Evolutionary conservation across 495 filamentous ascomycete genomes (phyloP).

Genomic region (Neurospora sp.): DNA sequence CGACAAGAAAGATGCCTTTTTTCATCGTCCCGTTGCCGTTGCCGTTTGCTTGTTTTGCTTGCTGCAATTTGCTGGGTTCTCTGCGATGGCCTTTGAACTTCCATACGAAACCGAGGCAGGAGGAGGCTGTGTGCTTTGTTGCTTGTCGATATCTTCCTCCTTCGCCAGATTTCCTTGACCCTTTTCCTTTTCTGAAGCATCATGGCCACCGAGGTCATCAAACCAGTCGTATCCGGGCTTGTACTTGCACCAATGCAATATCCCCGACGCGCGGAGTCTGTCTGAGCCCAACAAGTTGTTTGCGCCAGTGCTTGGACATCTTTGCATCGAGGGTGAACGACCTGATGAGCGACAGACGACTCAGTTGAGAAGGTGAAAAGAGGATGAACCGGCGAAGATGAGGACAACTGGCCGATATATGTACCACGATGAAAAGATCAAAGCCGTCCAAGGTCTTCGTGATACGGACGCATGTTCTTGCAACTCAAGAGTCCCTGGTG

Average conservation of each 20-base stretch:
- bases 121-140: background rate
- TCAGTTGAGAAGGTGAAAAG: background rate
- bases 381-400: background rate
- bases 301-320: background rate
- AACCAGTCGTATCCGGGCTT: background rate
- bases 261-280: background rate
- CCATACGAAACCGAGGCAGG: background rate
- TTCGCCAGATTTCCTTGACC: background rate
- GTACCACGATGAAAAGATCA: background rate
- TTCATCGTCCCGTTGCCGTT: background rate
- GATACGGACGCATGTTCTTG: background rate
- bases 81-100: background rate
- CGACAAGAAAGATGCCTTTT: background rate
- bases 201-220: background rate
- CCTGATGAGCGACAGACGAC: background rate
- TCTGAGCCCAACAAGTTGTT: background rate
- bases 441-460: background rate
- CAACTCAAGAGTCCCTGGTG: constrained; percentile 6
- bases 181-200: background rate
- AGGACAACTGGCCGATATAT: background rate
- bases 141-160: background rate
- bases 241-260: background rate
- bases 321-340: background rate
- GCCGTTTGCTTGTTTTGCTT: background rate
- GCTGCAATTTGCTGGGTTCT: background rate